A percentile compares a stretch with the other conserved stretches of the same genome.
Evolutionary conservation across 1,139 yeast species (phyloP).

Genomic region (Keqinozyma sinolaborantium): DNA sequence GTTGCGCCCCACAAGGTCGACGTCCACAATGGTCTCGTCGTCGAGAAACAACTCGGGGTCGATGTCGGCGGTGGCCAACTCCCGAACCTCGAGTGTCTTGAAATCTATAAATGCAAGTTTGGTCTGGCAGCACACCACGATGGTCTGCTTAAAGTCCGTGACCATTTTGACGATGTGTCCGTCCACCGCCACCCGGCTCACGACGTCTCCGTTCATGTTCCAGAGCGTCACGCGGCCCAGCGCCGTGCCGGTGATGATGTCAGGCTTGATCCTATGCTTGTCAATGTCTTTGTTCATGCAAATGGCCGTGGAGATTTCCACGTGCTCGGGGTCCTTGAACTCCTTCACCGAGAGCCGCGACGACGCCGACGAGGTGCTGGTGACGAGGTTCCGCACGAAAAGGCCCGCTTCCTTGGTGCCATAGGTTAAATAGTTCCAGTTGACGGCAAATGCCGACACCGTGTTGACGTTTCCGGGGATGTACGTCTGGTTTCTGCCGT

Average conservation of each 20-base stretch:
- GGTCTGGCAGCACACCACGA: slow-evolving; percentile 19
- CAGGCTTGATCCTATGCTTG: slow-evolving; percentile 20
- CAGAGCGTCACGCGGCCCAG: slow-evolving; percentile 25
- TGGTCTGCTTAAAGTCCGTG: slow-evolving; percentile 27
- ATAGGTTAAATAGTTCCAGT: slow-evolving; percentile 32
- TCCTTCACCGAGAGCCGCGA: slow-evolving; percentile 17
- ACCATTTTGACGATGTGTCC: slow-evolving; percentile 19
- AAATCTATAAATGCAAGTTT: slow-evolving; percentile 21
- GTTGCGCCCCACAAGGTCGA: slow-evolving; percentile 54
- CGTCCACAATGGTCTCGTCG: slow-evolving; percentile 21
- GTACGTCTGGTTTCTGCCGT: slow-evolving; percentile 39
- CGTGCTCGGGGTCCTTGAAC: slow-evolving; percentile 10
- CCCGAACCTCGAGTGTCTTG: slow-evolving; percentile 10
- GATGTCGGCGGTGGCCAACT: slow-evolving; percentile 5
- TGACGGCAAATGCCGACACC: slow-evolving; percentile 21
- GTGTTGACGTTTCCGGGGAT: slow-evolving; percentile 32
- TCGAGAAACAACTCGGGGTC: slow-evolving; percentile 1
- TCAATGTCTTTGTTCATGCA: slow-evolving; percentile 20
- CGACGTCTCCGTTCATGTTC: slow-evolving; percentile 23
- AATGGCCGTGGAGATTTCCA: slow-evolving; percentile 13
- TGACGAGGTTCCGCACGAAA: slow-evolving; percentile 28
- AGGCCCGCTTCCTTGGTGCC: slow-evolving; percentile 29
- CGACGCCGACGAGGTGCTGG: slow-evolving; percentile 30
- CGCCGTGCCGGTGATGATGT: slow-evolving; percentile 24
- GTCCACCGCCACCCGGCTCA: slow-evolving; percentile 12